Base-by-base conservation (phyloP, 371 early-diverging fungal genomes). In the Parasitella parasitica region DNA sequence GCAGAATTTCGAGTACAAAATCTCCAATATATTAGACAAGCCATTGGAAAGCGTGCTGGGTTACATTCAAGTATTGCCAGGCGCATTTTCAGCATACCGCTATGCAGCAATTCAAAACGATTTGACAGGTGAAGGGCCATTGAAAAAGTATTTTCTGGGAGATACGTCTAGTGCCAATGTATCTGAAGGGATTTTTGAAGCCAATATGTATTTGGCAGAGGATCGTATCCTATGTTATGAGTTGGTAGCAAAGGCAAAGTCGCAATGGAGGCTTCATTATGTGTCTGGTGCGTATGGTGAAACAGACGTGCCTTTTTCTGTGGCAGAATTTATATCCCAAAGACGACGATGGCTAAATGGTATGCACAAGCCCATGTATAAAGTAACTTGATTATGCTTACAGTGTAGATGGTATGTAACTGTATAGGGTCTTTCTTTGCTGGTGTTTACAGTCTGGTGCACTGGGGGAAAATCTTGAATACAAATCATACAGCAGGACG, bases 321-420 rank as follows among this genome's bases (percentile, higher is more conserved):
- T 74, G 0, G 69, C 66, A 5, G 95, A 94, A 60, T 89, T 93
- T 50, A 91, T 94, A 38, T 86, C 89, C 4, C 95, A 94, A 70
- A 84, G 94, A 71, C 86, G 94, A 83, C 86, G 97, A 43, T 97
- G 97, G 97, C 76, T 97, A 49, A 97, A 97, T 72, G 97, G 97
- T 20, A 56, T 32, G 11, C 4, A 32, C 11, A 32, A 8, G 11
- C 11, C 32, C 11, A 32, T 43, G 11, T 39, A 39, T 16, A 12
- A 39, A 39, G 39, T 16, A 12, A 16, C 6, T 15, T 36, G 38
- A 38, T 39, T 18, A 39, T 1, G 1, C 1, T 8, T 16, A 3
- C 4, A 39, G 18, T 39, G 18, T 18, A 16, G 15, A 39, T 18
- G 18, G 6, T 2, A 20, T 7, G 11, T 20, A 20, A 27, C 12